A percentile compares a stretch with the other conserved stretches of the same genome.
These are phyloP conservation scores for Microdochium paspali DNA, from an alignment of 2,329 filamentous ascomycete species.

Conservation along the genomic window DNA sequence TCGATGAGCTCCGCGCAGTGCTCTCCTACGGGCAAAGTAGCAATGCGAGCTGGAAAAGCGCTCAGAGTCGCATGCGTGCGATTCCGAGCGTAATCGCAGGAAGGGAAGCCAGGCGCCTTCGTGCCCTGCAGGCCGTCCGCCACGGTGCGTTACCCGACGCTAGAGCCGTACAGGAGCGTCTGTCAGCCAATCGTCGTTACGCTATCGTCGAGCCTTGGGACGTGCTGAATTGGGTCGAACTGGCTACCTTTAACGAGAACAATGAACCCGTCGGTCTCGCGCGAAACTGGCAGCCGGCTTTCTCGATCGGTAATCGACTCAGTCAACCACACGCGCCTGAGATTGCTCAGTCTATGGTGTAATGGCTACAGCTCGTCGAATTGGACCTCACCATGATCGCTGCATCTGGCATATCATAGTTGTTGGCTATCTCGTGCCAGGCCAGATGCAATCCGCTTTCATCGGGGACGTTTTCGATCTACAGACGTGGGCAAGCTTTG, in stretches of 20 bases:
- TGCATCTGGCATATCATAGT: background rate
- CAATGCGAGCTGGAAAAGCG: slow-evolving; percentile 38
- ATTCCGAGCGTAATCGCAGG: slow-evolving; percentile 43
- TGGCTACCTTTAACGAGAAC: background rate
- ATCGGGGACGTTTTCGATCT: no score
- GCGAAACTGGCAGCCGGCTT: background rate
- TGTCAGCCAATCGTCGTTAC: slow-evolving; percentile 28
- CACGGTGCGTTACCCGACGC: slow-evolving; percentile 23
- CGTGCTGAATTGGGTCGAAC: slow-evolving; percentile 39
- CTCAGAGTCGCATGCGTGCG: slow-evolving; percentile 35
- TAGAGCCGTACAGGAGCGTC: slow-evolving; percentile 20
- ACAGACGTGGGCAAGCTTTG: no score
- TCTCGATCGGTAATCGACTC: background rate
- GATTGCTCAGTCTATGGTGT: background rate
- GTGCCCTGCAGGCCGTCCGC: slow-evolving; percentile 31
- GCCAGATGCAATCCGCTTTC: no score
- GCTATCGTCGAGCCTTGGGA: slow-evolving; percentile 32
- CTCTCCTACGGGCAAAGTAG: slow-evolving; percentile 52
- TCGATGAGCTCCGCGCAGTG: slow-evolving; percentile 53
- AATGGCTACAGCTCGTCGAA: background rate
- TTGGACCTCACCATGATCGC: background rate
- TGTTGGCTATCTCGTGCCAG: no score
- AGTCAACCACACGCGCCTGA: background rate
- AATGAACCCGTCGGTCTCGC: background rate
- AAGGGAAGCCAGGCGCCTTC: slow-evolving; percentile 46